Evolutionary conservation across 2,329 filamentous ascomycete species (phyloP).

Genomic region (Gnomoniopsis smithogilvyi): DNA sequence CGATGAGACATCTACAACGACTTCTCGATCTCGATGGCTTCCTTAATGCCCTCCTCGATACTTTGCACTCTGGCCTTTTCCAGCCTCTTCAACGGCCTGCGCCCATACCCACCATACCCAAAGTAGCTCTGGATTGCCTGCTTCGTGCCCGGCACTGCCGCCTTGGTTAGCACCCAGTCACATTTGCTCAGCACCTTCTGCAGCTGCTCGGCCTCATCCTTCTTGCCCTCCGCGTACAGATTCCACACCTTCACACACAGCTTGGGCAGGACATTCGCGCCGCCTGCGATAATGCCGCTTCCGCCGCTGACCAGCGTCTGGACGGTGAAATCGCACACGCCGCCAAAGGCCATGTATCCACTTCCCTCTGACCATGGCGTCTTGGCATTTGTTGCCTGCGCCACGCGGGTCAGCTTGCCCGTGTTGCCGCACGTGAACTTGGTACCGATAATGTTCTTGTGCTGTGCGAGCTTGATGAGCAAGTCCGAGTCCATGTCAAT

Average conservation of each 20-base stretch:
- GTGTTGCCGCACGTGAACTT: slow-evolving; percentile 94
- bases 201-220: slow-evolving; percentile 69
- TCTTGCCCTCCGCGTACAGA: slow-evolving; percentile 69
- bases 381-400: slow-evolving; percentile 66
- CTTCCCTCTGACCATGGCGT: slow-evolving; percentile 58
- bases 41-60: slow-evolving; percentile 54
- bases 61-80: slow-evolving; percentile 50
- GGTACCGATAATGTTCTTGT: slow-evolving; percentile 81
- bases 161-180: slow-evolving; percentile 81
- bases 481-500: slow-evolving; percentile 90
- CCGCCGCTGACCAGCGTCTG: slow-evolving; percentile 78
- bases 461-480: slow-evolving; percentile 73
- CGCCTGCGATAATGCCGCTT: slow-evolving; percentile 80
- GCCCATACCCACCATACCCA: slow-evolving; percentile 76
- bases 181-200: slow-evolving; percentile 76
- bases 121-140: slow-evolving; percentile 75
- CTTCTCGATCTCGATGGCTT: slow-evolving; percentile 65
- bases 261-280: slow-evolving; percentile 83
- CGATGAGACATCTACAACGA: slow-evolving; percentile 33
- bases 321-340: slow-evolving; percentile 82
- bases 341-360: slow-evolving; percentile 82
- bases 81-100: slow-evolving; percentile 67
- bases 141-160: slow-evolving; percentile 84
- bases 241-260: slow-evolving; percentile 76
- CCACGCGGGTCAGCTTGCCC: slow-evolving; percentile 82